Evolutionary conservation across 1,284 basidiomycete species (phyloP).

Genomic region (Leccinum subfulvum): DNA sequence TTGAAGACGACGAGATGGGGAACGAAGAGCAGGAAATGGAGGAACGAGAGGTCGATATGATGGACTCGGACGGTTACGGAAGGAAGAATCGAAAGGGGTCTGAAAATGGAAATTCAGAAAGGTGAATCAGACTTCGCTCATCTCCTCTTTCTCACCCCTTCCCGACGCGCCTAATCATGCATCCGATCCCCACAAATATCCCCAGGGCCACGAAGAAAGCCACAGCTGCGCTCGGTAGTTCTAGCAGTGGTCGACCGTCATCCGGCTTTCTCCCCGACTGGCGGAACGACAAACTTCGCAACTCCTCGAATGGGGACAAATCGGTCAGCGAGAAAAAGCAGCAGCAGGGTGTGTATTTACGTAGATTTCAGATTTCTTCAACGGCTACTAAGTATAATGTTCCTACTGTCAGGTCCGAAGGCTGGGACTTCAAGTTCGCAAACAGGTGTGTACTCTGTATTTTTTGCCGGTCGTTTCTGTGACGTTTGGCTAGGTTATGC

Average conservation of each 20-base stretch:
- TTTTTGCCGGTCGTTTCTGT: not conserved
- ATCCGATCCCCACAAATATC: not conserved
- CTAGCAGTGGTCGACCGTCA: not conserved
- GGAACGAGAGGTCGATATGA: not conserved
- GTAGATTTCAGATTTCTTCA: not conserved
- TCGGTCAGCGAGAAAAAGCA: not conserved
- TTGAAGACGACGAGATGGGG: not conserved
- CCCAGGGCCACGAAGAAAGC: not conserved
- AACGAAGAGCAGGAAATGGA: not conserved
- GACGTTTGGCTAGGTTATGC: not conserved
- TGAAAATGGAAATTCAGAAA: not conserved
- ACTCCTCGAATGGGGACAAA: not conserved
- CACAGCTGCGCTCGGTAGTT: not conserved
- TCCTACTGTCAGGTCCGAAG: not conserved
- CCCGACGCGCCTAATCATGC: not conserved
- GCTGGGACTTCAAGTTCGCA: not conserved
- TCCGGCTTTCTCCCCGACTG: not conserved
- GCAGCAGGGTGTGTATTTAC: not conserved
- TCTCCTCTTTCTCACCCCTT: not conserved
- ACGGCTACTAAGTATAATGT: not conserved
- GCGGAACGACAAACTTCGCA: not conserved
- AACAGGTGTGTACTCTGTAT: not conserved
- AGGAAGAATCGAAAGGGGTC: not conserved
- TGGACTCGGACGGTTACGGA: not conserved
- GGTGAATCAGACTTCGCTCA: not conserved